phyloP scores from a whole-genome alignment of 1,284 basidiomycete genomes.

The Heliocybe sulcata region DNA sequence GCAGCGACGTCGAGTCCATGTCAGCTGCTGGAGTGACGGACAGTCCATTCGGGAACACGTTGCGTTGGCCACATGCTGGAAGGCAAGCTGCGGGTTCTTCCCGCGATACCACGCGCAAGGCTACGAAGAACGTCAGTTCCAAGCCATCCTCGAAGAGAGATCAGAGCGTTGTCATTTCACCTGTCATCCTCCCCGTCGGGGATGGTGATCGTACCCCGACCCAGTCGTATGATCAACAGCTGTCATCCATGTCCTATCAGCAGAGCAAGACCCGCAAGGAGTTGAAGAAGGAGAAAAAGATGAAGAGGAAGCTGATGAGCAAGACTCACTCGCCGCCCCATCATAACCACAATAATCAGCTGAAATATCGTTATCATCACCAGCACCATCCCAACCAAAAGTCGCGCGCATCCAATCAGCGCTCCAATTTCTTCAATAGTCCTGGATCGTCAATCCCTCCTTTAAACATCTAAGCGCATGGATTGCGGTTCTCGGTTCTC shows the following conservation, averaged over 20 bases:
- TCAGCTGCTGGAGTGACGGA: slow-evolving; percentile 12
- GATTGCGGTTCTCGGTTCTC: background rate
- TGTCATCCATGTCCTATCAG: slow-evolving; percentile 12
- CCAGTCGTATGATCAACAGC: slow-evolving; percentile 9
- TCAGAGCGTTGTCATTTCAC: slow-evolving; percentile 31
- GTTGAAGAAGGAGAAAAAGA: slow-evolving; percentile 52
- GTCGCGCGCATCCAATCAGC: slow-evolving; percentile 52
- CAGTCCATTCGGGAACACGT: slow-evolving; percentile 47
- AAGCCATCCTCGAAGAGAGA: slow-evolving; percentile 4
- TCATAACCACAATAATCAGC: slow-evolving; percentile 25
- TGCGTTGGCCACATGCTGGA: slow-evolving; percentile 39
- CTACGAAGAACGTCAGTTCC: slow-evolving; percentile 17
- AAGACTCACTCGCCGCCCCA: slow-evolving; percentile 30
- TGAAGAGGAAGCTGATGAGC: slow-evolving; percentile 46
- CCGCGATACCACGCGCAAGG: background rate
- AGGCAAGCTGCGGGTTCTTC: slow-evolving; percentile 14
- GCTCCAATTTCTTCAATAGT: slow-evolving; percentile 33
- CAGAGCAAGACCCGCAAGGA: slow-evolving; percentile 27
- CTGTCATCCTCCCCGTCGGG: slow-evolving; percentile 44
- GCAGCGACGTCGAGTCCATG: slow-evolving; percentile 21
- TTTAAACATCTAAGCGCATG: background rate
- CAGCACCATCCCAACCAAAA: slow-evolving; percentile 68
- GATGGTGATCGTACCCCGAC: slow-evolving; percentile 52
- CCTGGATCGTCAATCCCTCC: background rate
- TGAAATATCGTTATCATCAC: slow-evolving; percentile 32